A percentile compares a stretch with the other conserved stretches of the same genome.
Conservation (phyloP, 2,329 filamentous ascomycete genomes). For the Orbilia quercus region DNA sequence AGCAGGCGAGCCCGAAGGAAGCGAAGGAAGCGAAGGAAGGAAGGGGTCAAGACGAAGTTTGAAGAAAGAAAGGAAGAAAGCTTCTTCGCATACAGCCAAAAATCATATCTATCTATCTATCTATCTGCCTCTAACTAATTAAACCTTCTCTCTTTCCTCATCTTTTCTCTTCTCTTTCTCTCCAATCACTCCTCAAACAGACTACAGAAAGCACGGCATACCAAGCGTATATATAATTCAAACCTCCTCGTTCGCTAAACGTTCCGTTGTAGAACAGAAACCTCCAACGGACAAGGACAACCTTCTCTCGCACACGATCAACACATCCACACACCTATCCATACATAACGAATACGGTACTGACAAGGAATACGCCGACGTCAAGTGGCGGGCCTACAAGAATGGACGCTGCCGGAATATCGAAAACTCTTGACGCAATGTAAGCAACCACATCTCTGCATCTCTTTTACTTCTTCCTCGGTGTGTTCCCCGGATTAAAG, state of each 20-base stretch:
- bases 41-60: constrained; percentile 6
- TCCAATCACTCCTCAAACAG: too few species aligned
- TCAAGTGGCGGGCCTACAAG: constrained; percentile 10
- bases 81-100: constrained; percentile 25
- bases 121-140: constrained; percentile 13
- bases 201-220: constrained; percentile 2
- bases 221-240: too few species aligned
- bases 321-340: too few species aligned
- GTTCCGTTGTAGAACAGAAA: not conserved
- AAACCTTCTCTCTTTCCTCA: not conserved
- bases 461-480: not conserved
- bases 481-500: constrained; percentile 24
- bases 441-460: constrained; percentile 21
- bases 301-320: constrained; percentile 25
- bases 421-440: constrained; percentile 55
- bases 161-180: too few species aligned
- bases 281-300: too few species aligned
- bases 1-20: constrained; percentile 34
- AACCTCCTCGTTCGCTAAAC: not conserved
- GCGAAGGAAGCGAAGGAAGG: constrained; percentile 15
- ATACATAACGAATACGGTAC: too few species aligned
- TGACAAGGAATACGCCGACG: constrained; percentile 9
- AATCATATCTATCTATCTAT: constrained; percentile 12
- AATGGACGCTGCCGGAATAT: constrained; percentile 56
- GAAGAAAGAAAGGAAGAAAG: constrained; percentile 31